Evolutionary conservation across 129 eudicot species (phyloP).

Genomic region (Centrapalus pauciflorus): DNA sequence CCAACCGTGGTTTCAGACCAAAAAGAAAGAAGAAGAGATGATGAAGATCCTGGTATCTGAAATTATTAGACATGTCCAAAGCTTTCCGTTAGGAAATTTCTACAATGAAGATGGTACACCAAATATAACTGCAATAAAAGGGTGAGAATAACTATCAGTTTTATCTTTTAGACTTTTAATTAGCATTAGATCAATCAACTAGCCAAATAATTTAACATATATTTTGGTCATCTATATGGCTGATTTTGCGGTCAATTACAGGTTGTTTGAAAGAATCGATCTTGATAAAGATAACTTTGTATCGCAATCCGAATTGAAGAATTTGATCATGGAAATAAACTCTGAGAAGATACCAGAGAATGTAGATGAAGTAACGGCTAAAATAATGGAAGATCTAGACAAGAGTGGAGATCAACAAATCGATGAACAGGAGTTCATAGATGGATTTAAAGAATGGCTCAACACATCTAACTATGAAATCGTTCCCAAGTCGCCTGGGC

Average conservation of each 20-base stretch:
- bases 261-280: constrained; percentile 58
- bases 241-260: constrained; percentile 21
- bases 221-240: background rate
- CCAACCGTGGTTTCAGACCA: constrained; percentile 67
- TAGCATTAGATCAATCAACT: background rate
- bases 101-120: constrained; percentile 53
- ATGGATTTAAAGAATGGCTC: constrained; percentile 49
- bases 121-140: constrained; percentile 46
- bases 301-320: constrained; percentile 47
- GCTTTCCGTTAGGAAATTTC: constrained; percentile 47
- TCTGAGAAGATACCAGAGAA: constrained; percentile 29
- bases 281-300: constrained; percentile 41
- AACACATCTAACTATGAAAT: constrained; percentile 16
- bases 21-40: constrained; percentile 59
- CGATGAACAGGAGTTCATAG: constrained; percentile 48
- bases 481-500: constrained; percentile 15
- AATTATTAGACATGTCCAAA: constrained; percentile 43
- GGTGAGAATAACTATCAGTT: constrained; percentile 25
- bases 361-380: constrained; percentile 38
- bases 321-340: constrained; percentile 38
- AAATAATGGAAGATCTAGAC: constrained; percentile 61
- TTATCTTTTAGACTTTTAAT: background rate
- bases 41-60: constrained; percentile 53
- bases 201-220: background rate
- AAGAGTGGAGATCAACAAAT: constrained; percentile 45